Conservation (phyloP, 2,329 filamentous ascomycete species). For the Fusarium guadeloupense region DNA sequence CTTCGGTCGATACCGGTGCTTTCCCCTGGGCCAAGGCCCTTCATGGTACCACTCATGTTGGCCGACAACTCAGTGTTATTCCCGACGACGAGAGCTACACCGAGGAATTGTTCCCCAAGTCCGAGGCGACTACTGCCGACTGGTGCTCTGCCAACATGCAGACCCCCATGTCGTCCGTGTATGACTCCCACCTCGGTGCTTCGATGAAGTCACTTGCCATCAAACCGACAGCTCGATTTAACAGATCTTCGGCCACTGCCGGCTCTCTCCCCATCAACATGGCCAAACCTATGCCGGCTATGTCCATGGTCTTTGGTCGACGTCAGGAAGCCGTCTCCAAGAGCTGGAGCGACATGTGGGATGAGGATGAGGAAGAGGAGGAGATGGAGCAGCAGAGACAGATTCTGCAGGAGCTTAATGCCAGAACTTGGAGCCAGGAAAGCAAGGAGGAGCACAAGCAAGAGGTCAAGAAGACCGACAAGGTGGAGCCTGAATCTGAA, state of each 20-base stretch:
- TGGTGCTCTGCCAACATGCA: slow-evolving; percentile 83
- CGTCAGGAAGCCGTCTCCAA: slow-evolving; percentile 86
- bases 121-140: slow-evolving; percentile 73
- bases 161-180: slow-evolving; percentile 81
- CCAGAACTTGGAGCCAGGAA: slow-evolving; percentile 82
- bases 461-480: slow-evolving; percentile 32
- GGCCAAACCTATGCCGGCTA: slow-evolving; percentile 77
- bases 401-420: slow-evolving; percentile 71
- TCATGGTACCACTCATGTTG: slow-evolving; percentile 76
- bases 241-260: slow-evolving; percentile 66
- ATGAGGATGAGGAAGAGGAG: slow-evolving; percentile 83
- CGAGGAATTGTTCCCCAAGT: slow-evolving; percentile 86
- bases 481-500: slow-evolving; percentile 26
- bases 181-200: slow-evolving; percentile 82
- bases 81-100: slow-evolving; percentile 80
- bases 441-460: slow-evolving; percentile 58
- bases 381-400: slow-evolving; percentile 65
- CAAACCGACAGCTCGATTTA: slow-evolving; percentile 50
- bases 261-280: slow-evolving; percentile 82
- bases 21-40: slow-evolving; percentile 97
- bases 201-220: slow-evolving; percentile 81
- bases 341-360: slow-evolving; percentile 99
- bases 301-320: slow-evolving; percentile 82
- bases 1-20: slow-evolving; percentile 79
- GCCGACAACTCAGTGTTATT: slow-evolving; percentile 88